A percentile compares a stretch with the other conserved stretches of the same genome.
These are phyloP conservation scores for Extremus antarcticus DNA, from an alignment of 495 filamentous ascomycete species.

Conservation along the genomic window DNA sequence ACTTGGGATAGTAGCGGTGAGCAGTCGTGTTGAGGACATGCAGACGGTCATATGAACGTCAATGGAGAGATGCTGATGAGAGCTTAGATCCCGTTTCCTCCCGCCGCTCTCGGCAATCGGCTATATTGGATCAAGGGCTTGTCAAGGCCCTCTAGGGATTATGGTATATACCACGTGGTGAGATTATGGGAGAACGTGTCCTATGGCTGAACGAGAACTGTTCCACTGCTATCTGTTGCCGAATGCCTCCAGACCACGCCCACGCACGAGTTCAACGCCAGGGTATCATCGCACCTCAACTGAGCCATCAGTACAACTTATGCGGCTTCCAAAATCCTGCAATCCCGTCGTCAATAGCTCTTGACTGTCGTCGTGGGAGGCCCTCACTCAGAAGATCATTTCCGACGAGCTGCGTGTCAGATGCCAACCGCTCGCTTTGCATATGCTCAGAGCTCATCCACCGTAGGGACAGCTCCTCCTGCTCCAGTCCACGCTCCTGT, in stretches of 20 bases:
- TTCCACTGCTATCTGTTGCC: too few relatives aligned
- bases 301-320: conserved; percentile 25
- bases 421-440: not conserved
- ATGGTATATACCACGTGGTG: too few relatives aligned
- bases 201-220: too few relatives aligned
- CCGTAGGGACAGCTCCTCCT: not conserved
- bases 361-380: too few relatives aligned
- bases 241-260: too few relatives aligned
- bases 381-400: not conserved
- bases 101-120: not conserved
- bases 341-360: conserved; percentile 5
- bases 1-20: not conserved
- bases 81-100: not conserved
- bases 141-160: too few relatives aligned
- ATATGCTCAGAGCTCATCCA: not conserved
- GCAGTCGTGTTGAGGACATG: not conserved
- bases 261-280: not conserved
- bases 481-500: not conserved
- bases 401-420: not conserved
- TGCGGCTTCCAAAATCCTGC: conserved; percentile 30
- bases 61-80: not conserved
- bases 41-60: not conserved
- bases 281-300: not conserved
- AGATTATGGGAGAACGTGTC: too few relatives aligned
- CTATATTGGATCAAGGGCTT: not conserved